Base-by-base conservation (phyloP, 2,329 filamentous ascomycete genomes). In the Elsinoe necatrix region DNA sequence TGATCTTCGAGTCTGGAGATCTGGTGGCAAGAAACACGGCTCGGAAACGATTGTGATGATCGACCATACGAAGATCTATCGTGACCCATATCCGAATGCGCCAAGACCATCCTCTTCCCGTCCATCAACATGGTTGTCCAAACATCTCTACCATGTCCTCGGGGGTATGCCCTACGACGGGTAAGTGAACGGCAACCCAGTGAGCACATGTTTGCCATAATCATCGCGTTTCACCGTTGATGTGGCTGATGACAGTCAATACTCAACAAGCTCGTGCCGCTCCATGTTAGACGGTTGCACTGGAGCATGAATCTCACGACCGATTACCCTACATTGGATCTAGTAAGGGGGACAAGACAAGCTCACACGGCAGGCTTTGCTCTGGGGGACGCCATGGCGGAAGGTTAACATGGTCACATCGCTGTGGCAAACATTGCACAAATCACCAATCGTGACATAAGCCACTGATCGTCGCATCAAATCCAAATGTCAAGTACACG, bases 201-300 rank as follows among this genome's bases (percentile, higher is more conserved):
- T 7, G 12, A 45, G 42, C 43, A 48, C 43, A 48, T 48, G 43
- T 31, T 48, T 23, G 27, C 41, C 16, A 20, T 20, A 23, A 43
- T 43, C 41, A 45, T 5, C 20, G 39, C 16, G 16, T 23, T 45
- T 9, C 41, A 45, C 21, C 48, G 48, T 52, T 52, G 27, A 18
- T 34, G 47, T 51, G 47, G 47, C 47, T n/a, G 48, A 16, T 39
- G 48, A 25, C 6, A 52, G 48, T 52, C 48, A 16, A 39, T 39
- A 37, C 8, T 20, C 25, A 16, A 21, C 31, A 39, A 52, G 48
- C 8, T 52, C 31, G 31, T 37, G 21, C 20, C 43, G 21, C 18
- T 48, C 27, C 21, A 48, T 48, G 21, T 25, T 43, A 3, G 41
- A 21, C 7, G 41, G 41, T 43, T 31, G 12, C 9, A 14, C 27